phyloP scores from a whole-genome alignment of 2,329 filamentous ascomycete species.

The Aspergillus amoenus region DNA sequence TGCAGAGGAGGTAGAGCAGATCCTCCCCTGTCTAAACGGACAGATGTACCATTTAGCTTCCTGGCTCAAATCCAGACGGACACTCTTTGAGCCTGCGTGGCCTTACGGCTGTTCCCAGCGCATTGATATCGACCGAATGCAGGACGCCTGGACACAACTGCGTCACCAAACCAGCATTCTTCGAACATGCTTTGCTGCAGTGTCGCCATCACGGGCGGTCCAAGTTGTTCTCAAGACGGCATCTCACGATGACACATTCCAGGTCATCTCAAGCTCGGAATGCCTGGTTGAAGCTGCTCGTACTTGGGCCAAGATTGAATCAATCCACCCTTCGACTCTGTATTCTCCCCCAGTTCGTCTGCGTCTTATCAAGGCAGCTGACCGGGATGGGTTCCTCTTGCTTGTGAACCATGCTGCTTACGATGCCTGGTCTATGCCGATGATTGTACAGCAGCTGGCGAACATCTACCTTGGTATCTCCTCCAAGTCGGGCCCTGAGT shows the following conservation, averaged over 20 bases:
- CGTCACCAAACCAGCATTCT: background rate
- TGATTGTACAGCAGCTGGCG: slow-evolving; percentile 8
- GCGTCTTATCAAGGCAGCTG: background rate
- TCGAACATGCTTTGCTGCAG: background rate
- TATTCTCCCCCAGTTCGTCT: background rate
- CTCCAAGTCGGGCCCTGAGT: too few species aligned
- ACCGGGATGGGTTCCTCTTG: background rate
- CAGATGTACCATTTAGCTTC: background rate
- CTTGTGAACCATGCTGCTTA: slow-evolving; percentile 15
- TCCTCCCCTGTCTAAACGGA: background rate
- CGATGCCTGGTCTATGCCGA: slow-evolving; percentile 11
- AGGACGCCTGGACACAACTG: background rate
- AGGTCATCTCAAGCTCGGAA: too few species aligned
- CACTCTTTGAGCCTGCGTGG: too few species aligned
- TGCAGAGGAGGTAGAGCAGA: background rate
- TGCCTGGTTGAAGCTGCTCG: too few species aligned
- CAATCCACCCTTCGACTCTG: background rate
- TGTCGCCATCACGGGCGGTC: background rate
- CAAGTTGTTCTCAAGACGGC: background rate
- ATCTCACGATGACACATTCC: too few species aligned
- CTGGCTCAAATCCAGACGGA: background rate
- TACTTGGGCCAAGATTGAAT: too few species aligned
- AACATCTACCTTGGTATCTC: background rate
- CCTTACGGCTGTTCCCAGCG: too few species aligned
- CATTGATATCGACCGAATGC: background rate